Percentiles rank a stretch among this genome's conserved stretches.
phyloP scores from a whole-genome alignment of 306 rosid genomes.

The Benincasa hispida region DNA sequence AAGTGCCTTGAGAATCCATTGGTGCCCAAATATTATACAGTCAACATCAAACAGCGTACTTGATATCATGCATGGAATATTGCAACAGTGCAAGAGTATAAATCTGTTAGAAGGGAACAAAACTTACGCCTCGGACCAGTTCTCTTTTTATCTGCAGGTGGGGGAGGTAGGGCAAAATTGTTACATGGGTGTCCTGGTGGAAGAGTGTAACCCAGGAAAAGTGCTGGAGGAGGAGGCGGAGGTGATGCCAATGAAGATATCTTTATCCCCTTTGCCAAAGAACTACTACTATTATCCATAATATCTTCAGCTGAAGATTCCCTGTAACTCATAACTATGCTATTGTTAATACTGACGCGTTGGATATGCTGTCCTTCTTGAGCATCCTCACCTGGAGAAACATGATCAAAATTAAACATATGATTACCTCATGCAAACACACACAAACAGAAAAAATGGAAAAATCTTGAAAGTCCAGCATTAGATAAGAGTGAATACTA shows the following conservation, averaged over 20 bases:
- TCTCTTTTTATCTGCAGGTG: slow-evolving; percentile 85
- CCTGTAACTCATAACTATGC: slow-evolving; percentile 12
- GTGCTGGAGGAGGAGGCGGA: slow-evolving; percentile 16
- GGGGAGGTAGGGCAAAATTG: slow-evolving; percentile 73
- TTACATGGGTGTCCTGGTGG: slow-evolving; percentile 84
- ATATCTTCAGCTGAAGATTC: slow-evolving; percentile 9
- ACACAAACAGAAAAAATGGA: not conserved
- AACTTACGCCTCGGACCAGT: slow-evolving; percentile 86
- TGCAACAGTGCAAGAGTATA: not conserved
- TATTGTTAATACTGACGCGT: slow-evolving; percentile 24
- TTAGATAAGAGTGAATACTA: not conserved
- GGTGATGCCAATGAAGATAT: slow-evolving; percentile 17
- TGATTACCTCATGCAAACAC: slow-evolving; percentile 6
- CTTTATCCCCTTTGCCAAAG: slow-evolving; percentile 8
- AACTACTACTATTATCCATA: slow-evolving; percentile 12
- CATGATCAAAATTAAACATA: slow-evolving; percentile 13
- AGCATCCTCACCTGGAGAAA: slow-evolving; percentile 46
- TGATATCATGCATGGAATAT: not conserved
- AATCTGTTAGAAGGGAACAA: not conserved
- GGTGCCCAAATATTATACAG: not conserved
- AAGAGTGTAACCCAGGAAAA: slow-evolving; percentile 76
- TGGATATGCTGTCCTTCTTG: slow-evolving; percentile 11
- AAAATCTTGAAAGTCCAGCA: not conserved
- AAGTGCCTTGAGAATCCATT: not conserved
- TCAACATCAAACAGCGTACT: not conserved